Evolutionary conservation across 495 filamentous ascomycete genomes (phyloP).

Genomic region (Lophiostoma macrostomum): DNA sequence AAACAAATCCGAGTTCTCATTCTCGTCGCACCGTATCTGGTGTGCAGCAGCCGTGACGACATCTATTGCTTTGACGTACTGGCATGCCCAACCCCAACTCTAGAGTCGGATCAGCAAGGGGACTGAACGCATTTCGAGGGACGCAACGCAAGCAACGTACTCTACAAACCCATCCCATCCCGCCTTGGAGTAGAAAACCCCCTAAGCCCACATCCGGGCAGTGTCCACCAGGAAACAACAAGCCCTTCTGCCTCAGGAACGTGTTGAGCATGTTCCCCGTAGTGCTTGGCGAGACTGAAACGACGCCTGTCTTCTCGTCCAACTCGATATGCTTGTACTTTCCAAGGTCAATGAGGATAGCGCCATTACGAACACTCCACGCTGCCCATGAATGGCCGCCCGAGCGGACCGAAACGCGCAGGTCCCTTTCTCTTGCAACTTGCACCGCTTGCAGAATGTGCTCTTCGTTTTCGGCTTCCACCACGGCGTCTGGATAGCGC

Average conservation of each 20-base stretch:
- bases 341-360: conserved; percentile 51
- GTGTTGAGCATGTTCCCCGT: conserved; percentile 48
- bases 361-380: conserved; percentile 52
- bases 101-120: too few species aligned
- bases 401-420: conserved; percentile 49
- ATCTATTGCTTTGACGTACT: too few species aligned
- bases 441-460: conserved; percentile 48
- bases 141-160: too few species aligned
- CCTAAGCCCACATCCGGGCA: conserved; percentile 57
- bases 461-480: conserved; percentile 40
- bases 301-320: conserved; percentile 38
- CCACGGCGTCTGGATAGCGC: conserved; percentile 48
- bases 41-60: too few species aligned
- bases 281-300: conserved; percentile 45
- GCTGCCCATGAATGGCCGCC: conserved; percentile 56
- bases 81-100: too few species aligned
- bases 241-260: conserved; percentile 37
- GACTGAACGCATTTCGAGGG: too few species aligned
- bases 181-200: conserved; percentile 54
- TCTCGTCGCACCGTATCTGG: too few species aligned
- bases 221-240: conserved; percentile 53
- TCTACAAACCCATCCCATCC: too few species aligned
- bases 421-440: conserved; percentile 43
- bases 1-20: too few species aligned
- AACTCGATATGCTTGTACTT: conserved; percentile 41